Conservation (phyloP, 108 stramenopile species). For the Nitzschia sp. region DNA sequence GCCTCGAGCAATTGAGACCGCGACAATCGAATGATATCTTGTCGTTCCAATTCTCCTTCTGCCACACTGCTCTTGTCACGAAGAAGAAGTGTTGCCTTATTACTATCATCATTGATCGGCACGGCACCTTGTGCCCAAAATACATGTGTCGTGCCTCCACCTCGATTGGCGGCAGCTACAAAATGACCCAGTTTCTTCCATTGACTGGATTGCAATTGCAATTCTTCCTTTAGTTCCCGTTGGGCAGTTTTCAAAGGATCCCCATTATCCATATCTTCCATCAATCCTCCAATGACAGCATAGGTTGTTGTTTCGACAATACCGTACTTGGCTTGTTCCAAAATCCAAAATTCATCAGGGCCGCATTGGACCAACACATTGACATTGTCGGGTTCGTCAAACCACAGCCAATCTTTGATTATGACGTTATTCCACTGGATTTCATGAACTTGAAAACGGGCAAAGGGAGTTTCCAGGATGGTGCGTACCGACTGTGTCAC, state of each 20-base stretch:
- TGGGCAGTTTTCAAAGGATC: conserved; percentile 50
- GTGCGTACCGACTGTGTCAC: conserved; percentile 22
- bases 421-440: conserved; percentile 39
- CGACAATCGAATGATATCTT: conserved; percentile 37
- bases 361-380: conserved; percentile 54
- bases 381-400: conserved; percentile 59
- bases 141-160: conserved; percentile 65
- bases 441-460: conserved; percentile 60
- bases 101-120: conserved; percentile 4
- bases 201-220: conserved; percentile 47
- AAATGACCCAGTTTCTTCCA: conserved; percentile 64
- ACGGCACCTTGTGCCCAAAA: conserved; percentile 36
- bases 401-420: conserved; percentile 65
- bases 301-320: conserved; percentile 49
- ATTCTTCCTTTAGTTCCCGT: conserved; percentile 66
- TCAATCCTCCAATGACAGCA: conserved; percentile 60
- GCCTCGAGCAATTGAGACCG: conserved; percentile 33
- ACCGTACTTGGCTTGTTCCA: conserved; percentile 62
- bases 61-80: conserved; percentile 33
- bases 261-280: conserved; percentile 44
- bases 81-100: conserved; percentile 47
- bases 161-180: conserved; percentile 64
- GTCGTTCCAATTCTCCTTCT: conserved; percentile 53
- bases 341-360: conserved; percentile 44
- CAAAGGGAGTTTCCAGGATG: conserved; percentile 55